phyloP scores from a whole-genome alignment of 371 early-diverging fungal genomes.

The Syncephalastrum racemosum region DNA sequence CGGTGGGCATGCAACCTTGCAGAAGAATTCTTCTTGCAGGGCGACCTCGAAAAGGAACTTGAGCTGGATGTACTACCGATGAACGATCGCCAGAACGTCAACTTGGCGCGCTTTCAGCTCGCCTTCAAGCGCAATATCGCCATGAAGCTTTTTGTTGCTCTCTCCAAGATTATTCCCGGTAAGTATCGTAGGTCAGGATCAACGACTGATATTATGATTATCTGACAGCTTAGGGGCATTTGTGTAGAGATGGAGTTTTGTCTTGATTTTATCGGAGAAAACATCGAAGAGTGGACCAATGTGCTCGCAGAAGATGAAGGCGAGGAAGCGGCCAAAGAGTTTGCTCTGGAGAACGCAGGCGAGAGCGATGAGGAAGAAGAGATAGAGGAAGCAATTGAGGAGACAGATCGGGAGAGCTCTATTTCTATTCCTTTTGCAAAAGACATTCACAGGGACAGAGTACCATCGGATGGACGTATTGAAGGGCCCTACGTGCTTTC shows the following conservation, averaged over 20 bases:
- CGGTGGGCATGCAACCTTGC: slow-evolving; percentile 58
- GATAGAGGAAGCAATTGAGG: too few species aligned
- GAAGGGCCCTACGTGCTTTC: too few species aligned
- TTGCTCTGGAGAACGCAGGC: too few species aligned
- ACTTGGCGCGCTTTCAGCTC: slow-evolving; percentile 41
- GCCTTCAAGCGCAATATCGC: slow-evolving; percentile 40
- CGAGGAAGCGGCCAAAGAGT: too few species aligned
- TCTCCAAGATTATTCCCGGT: slow-evolving; percentile 31
- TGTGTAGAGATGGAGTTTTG: slow-evolving; percentile 39
- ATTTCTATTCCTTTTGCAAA: too few species aligned
- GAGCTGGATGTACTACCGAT: slow-evolving; percentile 46
- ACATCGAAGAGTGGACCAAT: slow-evolving; percentile 32
- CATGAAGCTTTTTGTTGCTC: slow-evolving; percentile 35
- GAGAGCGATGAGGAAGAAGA: too few species aligned
- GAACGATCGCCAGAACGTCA: slow-evolving; percentile 40
- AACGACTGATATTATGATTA: too few species aligned
- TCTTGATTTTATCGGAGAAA: slow-evolving; percentile 34
- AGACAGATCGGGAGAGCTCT: too few species aligned
- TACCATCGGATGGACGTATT: too few species aligned
- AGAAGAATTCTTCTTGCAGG: slow-evolving; percentile 68
- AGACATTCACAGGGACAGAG: too few species aligned
- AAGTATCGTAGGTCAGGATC: slow-evolving; percentile 16
- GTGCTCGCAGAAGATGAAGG: too few species aligned
- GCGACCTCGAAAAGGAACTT: slow-evolving; percentile 67
- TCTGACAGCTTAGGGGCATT: not conserved